Evolutionary conservation across 306 rosid species (phyloP).

Genomic region (Styphnolobium japonicum): DNA sequence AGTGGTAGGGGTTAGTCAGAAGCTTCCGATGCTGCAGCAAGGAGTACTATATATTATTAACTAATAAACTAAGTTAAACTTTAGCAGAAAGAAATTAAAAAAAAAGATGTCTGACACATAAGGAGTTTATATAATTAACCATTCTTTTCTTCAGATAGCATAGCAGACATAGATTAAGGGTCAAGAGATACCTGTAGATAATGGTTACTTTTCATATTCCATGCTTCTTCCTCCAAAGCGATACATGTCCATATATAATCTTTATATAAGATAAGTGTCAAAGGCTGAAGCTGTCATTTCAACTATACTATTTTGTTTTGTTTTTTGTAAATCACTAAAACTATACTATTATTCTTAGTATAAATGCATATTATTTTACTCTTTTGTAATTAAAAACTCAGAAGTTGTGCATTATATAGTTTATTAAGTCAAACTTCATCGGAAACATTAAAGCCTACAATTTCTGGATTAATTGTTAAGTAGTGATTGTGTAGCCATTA

Average conservation of each 20-base stretch:
- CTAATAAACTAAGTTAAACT: neutral
- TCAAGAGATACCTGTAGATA: slow-evolving; percentile 1
- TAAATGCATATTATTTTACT: neutral
- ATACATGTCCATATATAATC: neutral
- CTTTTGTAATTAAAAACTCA: neutral
- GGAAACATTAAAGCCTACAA: slow-evolving; percentile 4
- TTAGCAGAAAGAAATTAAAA: neutral
- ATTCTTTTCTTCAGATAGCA: slow-evolving; percentile 35
- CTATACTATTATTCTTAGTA: neutral
- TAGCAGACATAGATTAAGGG: neutral
- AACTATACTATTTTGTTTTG: neutral
- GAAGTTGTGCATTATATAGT: neutral
- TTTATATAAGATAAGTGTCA: neutral
- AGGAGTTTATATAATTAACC: neutral
- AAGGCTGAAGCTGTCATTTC: neutral
- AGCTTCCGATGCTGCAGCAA: neutral
- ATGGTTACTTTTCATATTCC: slow-evolving; percentile 22
- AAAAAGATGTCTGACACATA: neutral
- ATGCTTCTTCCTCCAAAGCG: neutral
- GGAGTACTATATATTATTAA: neutral
- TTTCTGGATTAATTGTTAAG: neutral
- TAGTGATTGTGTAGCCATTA: slow-evolving; percentile 5
- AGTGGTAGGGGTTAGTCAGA: neutral
- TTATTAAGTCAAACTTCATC: neutral
- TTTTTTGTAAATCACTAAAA: neutral